Base-by-base conservation (phyloP, 2,329 filamentous ascomycete genomes). In the Alternaria burnsii region DNA sequence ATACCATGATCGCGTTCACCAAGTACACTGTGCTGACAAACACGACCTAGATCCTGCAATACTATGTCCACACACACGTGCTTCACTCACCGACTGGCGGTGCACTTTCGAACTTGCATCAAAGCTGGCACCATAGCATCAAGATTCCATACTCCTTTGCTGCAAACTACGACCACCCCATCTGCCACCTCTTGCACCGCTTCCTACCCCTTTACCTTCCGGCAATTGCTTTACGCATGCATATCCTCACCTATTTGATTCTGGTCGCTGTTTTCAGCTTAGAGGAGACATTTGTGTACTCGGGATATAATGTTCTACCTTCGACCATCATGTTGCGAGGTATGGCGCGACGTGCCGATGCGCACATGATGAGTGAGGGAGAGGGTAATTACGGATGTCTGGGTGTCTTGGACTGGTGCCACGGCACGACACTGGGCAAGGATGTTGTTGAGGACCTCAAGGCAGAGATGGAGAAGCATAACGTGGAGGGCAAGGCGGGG, bases 161-260 rank as follows among this genome's bases (percentile, higher is more conserved):
- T 43, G 83, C 89, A 9, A 86, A 88, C 62, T 87, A 90, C 59
- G 89, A 93, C 75, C 89, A 93, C 71, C 90, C 91, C 0, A 64
- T 87, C 0, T 84, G 88, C 1, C 85, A 90, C 48, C 78, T 92
- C 7, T 76, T 92, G 1, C 83, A 86, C 62, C 86, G 86, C 48
- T 87, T 90, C 72, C 59, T 91, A 1, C 90, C 91, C 0, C 77
- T 88, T 7, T 91, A 91, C 72, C 76, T 91, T 0, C 88, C 91
- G 1, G 85, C 89, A 1, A 78, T 88, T 20, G 66, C 85, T n/a
- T 82, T 92, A 41, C 87, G 88, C 9, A 88, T 89, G 36, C 91
- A 93, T 74, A 83, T 92, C 4, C 81, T 93, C n/a, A 91, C 89
- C 0, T 92, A 89, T 79, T 84, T 91, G 57, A 70, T 91, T 11